Percentiles rank a stretch among this genome's conserved stretches.
phyloP scores from a whole-genome alignment of 768 basidiomycete species.

The Auricularia sp. region DNA sequence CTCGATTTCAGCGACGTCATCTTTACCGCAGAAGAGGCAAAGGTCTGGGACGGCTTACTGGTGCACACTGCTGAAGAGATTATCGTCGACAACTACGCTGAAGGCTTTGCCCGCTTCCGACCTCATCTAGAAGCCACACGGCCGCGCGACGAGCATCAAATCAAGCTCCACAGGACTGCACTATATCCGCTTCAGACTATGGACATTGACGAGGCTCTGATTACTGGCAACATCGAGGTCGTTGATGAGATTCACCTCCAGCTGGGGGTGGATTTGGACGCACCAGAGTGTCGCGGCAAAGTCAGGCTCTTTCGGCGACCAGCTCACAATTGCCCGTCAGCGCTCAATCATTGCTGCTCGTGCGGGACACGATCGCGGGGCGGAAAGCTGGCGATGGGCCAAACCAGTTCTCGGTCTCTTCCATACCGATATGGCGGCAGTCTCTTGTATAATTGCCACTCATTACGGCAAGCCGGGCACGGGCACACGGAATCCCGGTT shows the following conservation, averaged over 20 bases:
- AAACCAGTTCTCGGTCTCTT: slow-evolving; percentile 26
- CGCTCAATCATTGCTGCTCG: slow-evolving; percentile 8
- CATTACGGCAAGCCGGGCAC: slow-evolving; percentile 23
- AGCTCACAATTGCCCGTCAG: slow-evolving; percentile 12
- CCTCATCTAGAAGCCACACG: slow-evolving; percentile 9
- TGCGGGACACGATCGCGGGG: slow-evolving; percentile 10
- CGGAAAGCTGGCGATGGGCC: neutral
- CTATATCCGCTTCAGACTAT: slow-evolving; percentile 22
- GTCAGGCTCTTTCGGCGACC: slow-evolving; percentile 14
- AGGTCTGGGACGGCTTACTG: neutral
- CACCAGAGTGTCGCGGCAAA: slow-evolving; percentile 1
- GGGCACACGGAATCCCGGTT: slow-evolving; percentile 23
- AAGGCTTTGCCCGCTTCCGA: slow-evolving; percentile 18
- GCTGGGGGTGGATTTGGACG: slow-evolving; percentile 11
- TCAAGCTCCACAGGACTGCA: slow-evolving; percentile 20
- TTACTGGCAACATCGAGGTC: slow-evolving; percentile 26
- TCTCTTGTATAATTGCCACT: slow-evolving; percentile 19
- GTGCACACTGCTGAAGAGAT: no score
- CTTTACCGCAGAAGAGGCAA: neutral
- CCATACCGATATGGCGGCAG: slow-evolving; percentile 27
- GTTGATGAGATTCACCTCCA: slow-evolving; percentile 19
- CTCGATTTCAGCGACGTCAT: neutral
- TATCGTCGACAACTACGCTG: slow-evolving; percentile 14
- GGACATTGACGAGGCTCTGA: slow-evolving; percentile 29
- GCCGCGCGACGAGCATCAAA: slow-evolving; percentile 17